Evolutionary conservation across 1,284 basidiomycete species (phyloP).

Genomic region (Pseudozyma sp.): DNA sequence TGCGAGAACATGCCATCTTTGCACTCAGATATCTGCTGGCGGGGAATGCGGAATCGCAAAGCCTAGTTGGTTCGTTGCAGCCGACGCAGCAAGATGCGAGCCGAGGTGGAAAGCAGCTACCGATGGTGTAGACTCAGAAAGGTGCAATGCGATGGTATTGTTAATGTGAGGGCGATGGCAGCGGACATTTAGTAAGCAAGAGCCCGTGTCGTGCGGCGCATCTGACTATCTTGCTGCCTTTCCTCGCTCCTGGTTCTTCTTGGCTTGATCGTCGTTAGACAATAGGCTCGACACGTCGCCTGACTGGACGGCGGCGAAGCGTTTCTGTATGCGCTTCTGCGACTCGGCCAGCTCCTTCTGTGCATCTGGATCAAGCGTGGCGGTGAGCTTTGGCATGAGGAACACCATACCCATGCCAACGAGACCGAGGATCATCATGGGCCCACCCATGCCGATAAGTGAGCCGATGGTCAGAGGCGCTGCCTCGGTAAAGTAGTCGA

Average conservation of each 20-base stretch:
- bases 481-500: constrained; percentile 45
- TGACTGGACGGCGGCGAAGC: constrained; percentile 47
- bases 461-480: constrained; percentile 41
- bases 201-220: constrained; percentile 23
- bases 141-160: background rate
- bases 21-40: constrained; percentile 60
- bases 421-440: constrained; percentile 46
- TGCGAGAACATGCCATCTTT: constrained; percentile 66
- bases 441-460: constrained; percentile 46
- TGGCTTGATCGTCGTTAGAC: constrained; percentile 34
- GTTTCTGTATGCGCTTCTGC: constrained; percentile 50
- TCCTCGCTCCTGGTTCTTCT: constrained; percentile 25
- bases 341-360: constrained; percentile 49
- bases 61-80: constrained; percentile 44
- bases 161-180: background rate
- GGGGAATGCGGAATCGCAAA: constrained; percentile 56
- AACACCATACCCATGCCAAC: constrained; percentile 45
- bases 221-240: constrained; percentile 15
- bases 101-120: constrained; percentile 11
- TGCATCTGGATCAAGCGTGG: constrained; percentile 46
- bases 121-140: constrained; percentile 20
- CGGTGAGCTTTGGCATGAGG: constrained; percentile 42
- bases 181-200: constrained; percentile 8
- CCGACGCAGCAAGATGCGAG: constrained; percentile 22
- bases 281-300: constrained; percentile 50